Evolutionary conservation across 345 rosid genomes (phyloP).

Genomic region (Zanthoxylum bungeanum): DNA sequence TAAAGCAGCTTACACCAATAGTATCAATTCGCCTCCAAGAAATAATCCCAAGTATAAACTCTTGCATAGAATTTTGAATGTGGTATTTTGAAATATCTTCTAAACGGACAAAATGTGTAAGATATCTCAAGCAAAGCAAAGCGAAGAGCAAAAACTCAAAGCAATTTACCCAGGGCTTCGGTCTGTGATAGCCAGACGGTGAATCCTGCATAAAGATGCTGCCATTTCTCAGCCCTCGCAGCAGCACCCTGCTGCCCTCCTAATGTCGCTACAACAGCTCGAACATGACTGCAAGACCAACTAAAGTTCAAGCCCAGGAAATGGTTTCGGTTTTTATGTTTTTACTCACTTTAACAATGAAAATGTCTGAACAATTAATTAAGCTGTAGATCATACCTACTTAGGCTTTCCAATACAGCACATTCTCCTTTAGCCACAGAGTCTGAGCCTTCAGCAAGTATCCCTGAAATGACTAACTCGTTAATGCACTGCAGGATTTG

Average conservation of each 20-base stretch:
- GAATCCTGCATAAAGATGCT: slow-evolving; percentile 80
- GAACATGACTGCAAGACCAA: slow-evolving; percentile 65
- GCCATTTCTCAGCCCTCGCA: slow-evolving; percentile 58
- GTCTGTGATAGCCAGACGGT: slow-evolving; percentile 84
- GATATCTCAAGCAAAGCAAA: neutral
- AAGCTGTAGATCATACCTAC: slow-evolving; percentile 46
- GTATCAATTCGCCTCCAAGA: neutral
- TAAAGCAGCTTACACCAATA: neutral
- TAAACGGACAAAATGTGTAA: neutral
- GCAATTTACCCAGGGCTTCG: slow-evolving; percentile 61
- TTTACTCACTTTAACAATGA: neutral
- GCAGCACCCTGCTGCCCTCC: slow-evolving; percentile 85
- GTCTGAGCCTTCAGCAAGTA: slow-evolving; percentile 63
- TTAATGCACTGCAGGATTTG: slow-evolving; percentile 32
- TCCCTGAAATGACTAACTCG: slow-evolving; percentile 50
- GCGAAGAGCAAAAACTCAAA: slow-evolving; percentile 1
- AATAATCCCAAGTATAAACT: neutral
- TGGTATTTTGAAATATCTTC: neutral
- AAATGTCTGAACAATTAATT: slow-evolving; percentile 6
- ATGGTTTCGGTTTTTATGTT: neutral
- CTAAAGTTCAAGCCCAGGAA: slow-evolving; percentile 7
- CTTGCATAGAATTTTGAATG: neutral
- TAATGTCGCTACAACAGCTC: slow-evolving; percentile 81
- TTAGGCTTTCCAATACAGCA: slow-evolving; percentile 67
- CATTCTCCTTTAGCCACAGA: slow-evolving; percentile 67